These are phyloP conservation scores for Sedum album DNA, from an alignment of 164 flowering plant species.

Conservation along the genomic window DNA sequence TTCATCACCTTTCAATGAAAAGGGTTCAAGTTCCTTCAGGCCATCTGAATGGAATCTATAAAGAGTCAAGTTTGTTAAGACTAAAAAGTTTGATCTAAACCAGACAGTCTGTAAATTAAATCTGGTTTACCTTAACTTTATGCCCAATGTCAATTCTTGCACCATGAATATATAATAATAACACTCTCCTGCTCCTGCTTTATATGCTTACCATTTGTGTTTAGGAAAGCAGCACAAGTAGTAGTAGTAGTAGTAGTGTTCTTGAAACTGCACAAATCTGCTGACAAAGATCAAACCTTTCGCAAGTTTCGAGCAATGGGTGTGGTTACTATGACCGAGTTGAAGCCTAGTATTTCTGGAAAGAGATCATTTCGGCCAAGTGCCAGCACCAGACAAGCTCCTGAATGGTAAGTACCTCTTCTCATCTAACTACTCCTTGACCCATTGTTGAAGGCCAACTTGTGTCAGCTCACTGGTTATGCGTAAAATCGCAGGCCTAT, in stretches of 20 bases:
- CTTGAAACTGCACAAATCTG: background rate
- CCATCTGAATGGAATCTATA: conserved; percentile 20
- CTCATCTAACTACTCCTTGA: background rate
- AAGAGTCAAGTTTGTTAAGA: conserved; percentile 10
- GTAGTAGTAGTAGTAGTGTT: background rate
- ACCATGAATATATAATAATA: background rate
- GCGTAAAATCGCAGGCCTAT: conserved; percentile 70
- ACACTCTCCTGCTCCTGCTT: background rate
- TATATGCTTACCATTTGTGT: background rate
- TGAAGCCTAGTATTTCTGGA: conserved; percentile 85
- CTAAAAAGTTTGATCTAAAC: background rate
- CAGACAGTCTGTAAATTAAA: background rate
- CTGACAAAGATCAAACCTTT: background rate
- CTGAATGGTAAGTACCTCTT: conserved; percentile 61
- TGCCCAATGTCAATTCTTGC: background rate
- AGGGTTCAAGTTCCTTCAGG: conserved; percentile 30
- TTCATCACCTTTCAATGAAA: conserved; percentile 56
- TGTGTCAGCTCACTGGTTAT: background rate
- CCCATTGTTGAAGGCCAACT: background rate
- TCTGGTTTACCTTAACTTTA: conserved; percentile 2
- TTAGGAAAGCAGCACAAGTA: background rate
- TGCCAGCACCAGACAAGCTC: conserved; percentile 60
- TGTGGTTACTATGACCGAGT: conserved; percentile 55
- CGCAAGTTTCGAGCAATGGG: conserved; percentile 43
- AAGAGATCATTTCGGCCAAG: conserved; percentile 69